Evolutionary conservation across 2,329 filamentous ascomycete genomes (phyloP).

Genomic region (Talaromyces sp.): DNA sequence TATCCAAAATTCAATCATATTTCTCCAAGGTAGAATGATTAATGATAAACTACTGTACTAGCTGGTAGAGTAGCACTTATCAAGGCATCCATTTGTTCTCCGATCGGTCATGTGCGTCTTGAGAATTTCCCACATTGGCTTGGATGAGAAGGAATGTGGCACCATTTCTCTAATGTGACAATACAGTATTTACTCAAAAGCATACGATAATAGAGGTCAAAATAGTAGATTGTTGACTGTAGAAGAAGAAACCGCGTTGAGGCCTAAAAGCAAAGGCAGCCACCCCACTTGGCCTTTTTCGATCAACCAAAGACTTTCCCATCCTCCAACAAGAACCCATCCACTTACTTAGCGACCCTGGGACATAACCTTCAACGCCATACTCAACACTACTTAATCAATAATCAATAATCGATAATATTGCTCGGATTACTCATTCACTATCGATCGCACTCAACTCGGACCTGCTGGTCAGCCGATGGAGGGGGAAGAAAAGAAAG

Average conservation of each 20-base stretch:
- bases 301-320: not conserved
- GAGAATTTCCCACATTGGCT: not conserved
- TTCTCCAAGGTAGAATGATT: not conserved
- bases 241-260: not conserved
- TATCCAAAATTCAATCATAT: not conserved
- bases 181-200: not conserved
- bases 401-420: not conserved
- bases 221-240: not conserved
- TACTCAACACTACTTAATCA: not conserved
- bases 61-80: constrained; percentile 1
- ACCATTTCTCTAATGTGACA: not conserved
- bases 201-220: not conserved
- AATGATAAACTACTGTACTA: not conserved
- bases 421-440: not conserved
- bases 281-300: not conserved
- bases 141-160: not conserved
- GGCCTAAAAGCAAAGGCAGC: constrained; percentile 7
- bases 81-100: not conserved
- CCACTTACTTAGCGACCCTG: not conserved
- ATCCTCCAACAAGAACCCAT: not conserved
- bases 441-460: constrained; percentile 10
- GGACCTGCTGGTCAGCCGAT: constrained; percentile 18
- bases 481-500: constrained; percentile 3
- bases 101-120: constrained; percentile 4
- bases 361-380: not conserved